Percentiles rank a stretch among this genome's conserved stretches.
These are phyloP conservation scores for Trypanosoma caninum DNA, from an alignment of 208 protist species.

Conservation along the genomic window DNA sequence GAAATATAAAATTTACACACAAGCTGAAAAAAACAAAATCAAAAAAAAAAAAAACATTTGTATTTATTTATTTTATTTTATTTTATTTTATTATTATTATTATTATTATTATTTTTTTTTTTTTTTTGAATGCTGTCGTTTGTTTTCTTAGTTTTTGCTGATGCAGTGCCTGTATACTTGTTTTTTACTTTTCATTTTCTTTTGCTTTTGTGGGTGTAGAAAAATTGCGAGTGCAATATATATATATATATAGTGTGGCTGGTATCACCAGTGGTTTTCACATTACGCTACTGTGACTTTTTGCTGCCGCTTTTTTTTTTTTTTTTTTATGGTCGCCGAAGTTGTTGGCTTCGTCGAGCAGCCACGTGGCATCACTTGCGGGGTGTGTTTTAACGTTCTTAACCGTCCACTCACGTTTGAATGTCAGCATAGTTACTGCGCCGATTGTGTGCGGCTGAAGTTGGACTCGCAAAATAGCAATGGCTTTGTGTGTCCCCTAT, in stretches of 20 bases:
- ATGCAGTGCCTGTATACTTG: no score
- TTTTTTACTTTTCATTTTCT: no score
- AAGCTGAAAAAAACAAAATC: no score
- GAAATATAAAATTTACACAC: no score
- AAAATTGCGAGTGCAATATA: no score
- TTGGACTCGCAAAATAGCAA: constrained; percentile 31
- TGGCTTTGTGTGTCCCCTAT: constrained; percentile 58
- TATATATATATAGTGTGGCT: no score
- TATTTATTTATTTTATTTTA: neutral
- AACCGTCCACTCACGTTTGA: constrained; percentile 45
- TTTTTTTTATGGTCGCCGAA: constrained; percentile 3
- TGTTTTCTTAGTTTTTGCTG: no score
- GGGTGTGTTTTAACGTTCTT: constrained; percentile 71
- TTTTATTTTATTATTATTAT: constrained; percentile 10
- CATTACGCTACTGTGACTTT: neutral
- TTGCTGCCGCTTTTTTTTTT: constrained; percentile 3
- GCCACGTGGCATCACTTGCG: constrained; percentile 52
- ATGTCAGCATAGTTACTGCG: constrained; percentile 63
- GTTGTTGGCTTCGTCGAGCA: neutral
- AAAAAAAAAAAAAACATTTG: neutral
- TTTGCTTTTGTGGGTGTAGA: no score
- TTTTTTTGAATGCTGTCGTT: no score
- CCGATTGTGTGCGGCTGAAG: constrained; percentile 39
- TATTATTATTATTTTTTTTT: constrained; percentile 14
- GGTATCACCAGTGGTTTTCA: no score